Base-by-base conservation (phyloP, 2,329 filamentous ascomycete species). In the Aspergillus fumigatus region DNA sequence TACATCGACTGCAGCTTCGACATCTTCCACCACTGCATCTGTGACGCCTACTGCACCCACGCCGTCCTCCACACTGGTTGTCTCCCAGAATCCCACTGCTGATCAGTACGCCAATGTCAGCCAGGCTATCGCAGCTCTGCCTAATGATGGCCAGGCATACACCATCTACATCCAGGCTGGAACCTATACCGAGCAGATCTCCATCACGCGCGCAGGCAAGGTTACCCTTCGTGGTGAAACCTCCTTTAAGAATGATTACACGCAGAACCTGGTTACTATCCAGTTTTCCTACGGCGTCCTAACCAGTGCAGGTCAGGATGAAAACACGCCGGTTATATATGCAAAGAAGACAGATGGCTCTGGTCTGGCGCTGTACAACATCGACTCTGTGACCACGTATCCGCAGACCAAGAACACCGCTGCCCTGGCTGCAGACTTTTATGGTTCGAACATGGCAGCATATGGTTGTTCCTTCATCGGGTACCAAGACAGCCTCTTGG, bases 241-340 rank as follows among this genome's bases (percentile, higher is more conserved):
- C 10, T 53, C 52, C 1, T 70, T 66, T 51, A 59, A 62, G 11
- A 73, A 72, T 52, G 73, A 75, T 52, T 75, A 70, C 55, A 69
- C 71, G 3, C 65, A 70, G 48, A 76, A 76, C 57, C 59, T 62
- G 38, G 73, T 76, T 51, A 73, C 63, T 4, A 67, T 78, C 14
- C 65, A 73, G 53, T 73, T 72, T 56, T 68, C 66, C 9, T 67
- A 70, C 32, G 75, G 75, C 35, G 67, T 67, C n/a, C 58, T 74
- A 48, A 80, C 78, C 1, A 76, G 72, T 40, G 69, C 69, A 1
- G 69, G 70, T 7, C 64, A 75, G 27, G 67, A 80, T 50, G 78
- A 80, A 55, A 61, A 69, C 47, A 80, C 78, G 0, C 77, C 77
- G 0, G 70, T 79, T 9, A 70, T 80, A 47, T 73, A 77, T 59